phyloP scores from a whole-genome alignment of 2,329 filamentous ascomycete species.

The Chaetothyriales sp. region DNA sequence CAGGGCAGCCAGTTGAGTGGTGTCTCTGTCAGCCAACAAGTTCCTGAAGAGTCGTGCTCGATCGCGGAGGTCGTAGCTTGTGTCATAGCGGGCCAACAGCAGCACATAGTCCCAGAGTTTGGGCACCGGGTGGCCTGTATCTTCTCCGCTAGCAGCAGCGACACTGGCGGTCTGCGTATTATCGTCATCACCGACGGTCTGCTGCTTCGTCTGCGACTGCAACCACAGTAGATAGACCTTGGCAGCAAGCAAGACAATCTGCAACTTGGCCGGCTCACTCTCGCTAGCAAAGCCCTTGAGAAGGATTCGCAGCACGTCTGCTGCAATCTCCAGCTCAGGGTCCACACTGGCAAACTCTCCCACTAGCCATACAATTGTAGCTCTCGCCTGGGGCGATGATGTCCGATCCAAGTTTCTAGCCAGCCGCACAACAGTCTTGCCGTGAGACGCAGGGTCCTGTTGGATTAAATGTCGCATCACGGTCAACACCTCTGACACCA shows the following conservation, averaged over 20 bases:
- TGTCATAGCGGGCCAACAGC: slow-evolving; percentile 77
- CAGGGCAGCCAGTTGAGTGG: slow-evolving; percentile 70
- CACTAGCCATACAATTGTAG: slow-evolving; percentile 93
- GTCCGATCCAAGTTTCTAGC: slow-evolving; percentile 84
- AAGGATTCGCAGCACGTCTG: slow-evolving; percentile 79
- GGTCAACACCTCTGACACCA: slow-evolving; percentile 84
- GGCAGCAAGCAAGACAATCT: slow-evolving; percentile 84
- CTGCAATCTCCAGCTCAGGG: slow-evolving; percentile 74
- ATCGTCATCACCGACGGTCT: slow-evolving; percentile 17
- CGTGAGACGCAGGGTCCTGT: slow-evolving; percentile 65
- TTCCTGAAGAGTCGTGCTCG: slow-evolving; percentile 77
- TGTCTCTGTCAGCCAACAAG: slow-evolving; percentile 58
- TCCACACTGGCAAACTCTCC: slow-evolving; percentile 78
- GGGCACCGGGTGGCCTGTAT: slow-evolving; percentile 49
- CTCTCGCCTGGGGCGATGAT: slow-evolving; percentile 72
- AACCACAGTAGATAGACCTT: slow-evolving; percentile 90
- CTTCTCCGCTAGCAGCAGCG: slow-evolving; percentile 13
- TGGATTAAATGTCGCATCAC: slow-evolving; percentile 94
- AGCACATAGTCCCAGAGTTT: slow-evolving; percentile 74
- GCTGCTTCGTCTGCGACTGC: slow-evolving; percentile 21
- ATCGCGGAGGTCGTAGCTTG: slow-evolving; percentile 86
- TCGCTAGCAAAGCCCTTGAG: slow-evolving; percentile 74
- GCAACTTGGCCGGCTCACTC: slow-evolving; percentile 70
- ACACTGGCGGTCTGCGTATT: slow-evolving; percentile 16
- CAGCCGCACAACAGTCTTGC: slow-evolving; percentile 70